phyloP scores from a whole-genome alignment of 2,329 filamentous ascomycete species.

The Thielaviopsis ethacetica region DNA sequence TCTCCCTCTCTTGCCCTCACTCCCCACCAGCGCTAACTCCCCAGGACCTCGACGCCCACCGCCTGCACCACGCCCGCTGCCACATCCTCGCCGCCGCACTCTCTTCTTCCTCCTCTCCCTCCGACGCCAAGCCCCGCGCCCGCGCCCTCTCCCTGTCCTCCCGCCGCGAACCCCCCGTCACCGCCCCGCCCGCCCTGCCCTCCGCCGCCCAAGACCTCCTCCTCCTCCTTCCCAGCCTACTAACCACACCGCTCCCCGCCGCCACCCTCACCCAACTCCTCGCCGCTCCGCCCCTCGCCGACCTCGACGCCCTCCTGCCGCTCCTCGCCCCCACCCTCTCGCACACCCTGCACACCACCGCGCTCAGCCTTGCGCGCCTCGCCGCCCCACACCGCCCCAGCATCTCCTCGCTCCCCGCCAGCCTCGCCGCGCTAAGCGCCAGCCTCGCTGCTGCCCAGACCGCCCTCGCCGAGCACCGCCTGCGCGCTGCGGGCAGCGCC shows the following conservation, averaged over 20 bases:
- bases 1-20: not conserved
- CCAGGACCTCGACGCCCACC: conserved; percentile 33
- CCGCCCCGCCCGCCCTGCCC: conserved; percentile 25
- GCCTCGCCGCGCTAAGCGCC: conserved; percentile 22
- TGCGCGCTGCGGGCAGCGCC: conserved; percentile 19
- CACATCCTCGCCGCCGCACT: conserved; percentile 36
- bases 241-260: conserved; percentile 22
- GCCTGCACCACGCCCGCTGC: conserved; percentile 30
- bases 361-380: conserved; percentile 31
- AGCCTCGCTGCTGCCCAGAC: conserved; percentile 18
- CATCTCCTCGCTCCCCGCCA: conserved; percentile 31
- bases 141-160: conserved; percentile 12
- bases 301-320: conserved; percentile 31
- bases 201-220: conserved; percentile 22
- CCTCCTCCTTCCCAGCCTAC: conserved; percentile 34
- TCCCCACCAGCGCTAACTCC: too few relatives aligned
- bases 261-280: conserved; percentile 27
- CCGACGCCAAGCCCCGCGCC: conserved; percentile 16
- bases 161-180: conserved; percentile 12
- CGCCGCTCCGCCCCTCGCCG: conserved; percentile 31
- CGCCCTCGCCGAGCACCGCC: conserved; percentile 23
- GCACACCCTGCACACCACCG: conserved; percentile 30
- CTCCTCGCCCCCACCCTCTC: conserved; percentile 31
- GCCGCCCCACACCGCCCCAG: conserved; percentile 36
- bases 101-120: conserved; percentile 12